Conservation (phyloP, 371 early-diverging fungal species). For the Choanephora cucurbitarum region DNA sequence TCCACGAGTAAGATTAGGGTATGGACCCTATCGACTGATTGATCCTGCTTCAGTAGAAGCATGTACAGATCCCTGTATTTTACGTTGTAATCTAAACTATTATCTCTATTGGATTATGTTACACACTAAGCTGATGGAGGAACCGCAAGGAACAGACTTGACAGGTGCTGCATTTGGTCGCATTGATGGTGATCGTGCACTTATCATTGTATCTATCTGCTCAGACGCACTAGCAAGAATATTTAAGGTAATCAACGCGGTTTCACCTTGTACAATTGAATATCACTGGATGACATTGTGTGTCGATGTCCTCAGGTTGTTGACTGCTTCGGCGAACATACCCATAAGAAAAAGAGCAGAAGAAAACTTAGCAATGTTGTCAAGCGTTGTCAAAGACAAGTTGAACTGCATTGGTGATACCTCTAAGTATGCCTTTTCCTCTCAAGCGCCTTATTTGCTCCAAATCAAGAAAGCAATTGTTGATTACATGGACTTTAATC, state of each 20-base stretch:
- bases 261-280: slow-evolving; percentile 34
- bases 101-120: slow-evolving; percentile 34
- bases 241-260: slow-evolving; percentile 14
- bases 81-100: slow-evolving; percentile 30
- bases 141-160: slow-evolving; percentile 18
- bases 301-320: slow-evolving; percentile 21
- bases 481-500: background rate
- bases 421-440: slow-evolving; percentile 3
- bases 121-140: slow-evolving; percentile 31
- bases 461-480: background rate
- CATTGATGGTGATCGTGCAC: slow-evolving; percentile 34
- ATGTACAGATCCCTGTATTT: slow-evolving; percentile 12
- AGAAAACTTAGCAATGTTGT: slow-evolving; percentile 1
- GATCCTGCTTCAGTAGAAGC: slow-evolving; percentile 6
- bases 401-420: background rate
- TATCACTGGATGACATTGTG: slow-evolving; percentile 33
- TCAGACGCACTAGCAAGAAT: slow-evolving; percentile 34
- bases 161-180: slow-evolving; percentile 22
- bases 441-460: slow-evolving; percentile 3
- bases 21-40: slow-evolving; percentile 25
- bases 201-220: slow-evolving; percentile 37
- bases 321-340: slow-evolving; percentile 13
- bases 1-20: slow-evolving; percentile 11
- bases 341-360: slow-evolving; percentile 26
- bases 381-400: background rate